Evolutionary conservation across 306 rosid genomes (phyloP).

Genomic region (Citrullus amarus): DNA sequence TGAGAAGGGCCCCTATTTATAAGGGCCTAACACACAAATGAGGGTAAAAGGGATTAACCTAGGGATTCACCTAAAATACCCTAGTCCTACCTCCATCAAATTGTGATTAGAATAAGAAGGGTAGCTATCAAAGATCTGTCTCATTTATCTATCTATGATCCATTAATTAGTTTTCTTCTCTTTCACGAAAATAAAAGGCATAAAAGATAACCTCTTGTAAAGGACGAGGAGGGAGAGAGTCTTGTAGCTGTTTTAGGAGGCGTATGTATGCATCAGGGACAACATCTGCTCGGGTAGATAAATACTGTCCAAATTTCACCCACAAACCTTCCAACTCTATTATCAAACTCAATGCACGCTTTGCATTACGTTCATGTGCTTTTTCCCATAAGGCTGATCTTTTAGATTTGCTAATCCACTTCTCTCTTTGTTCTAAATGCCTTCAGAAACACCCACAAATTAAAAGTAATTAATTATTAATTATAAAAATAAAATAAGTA

Average conservation of each 20-base stretch:
- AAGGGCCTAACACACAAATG: too few relatives aligned
- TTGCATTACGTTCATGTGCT: slow-evolving; percentile 92
- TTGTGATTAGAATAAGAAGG: neutral
- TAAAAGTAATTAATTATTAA: neutral
- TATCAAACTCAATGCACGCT: slow-evolving; percentile 60
- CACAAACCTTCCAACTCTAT: slow-evolving; percentile 92
- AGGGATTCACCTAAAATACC: too few relatives aligned
- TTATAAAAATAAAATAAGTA: neutral
- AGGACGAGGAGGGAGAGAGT: slow-evolving; percentile 97
- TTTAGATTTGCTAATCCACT: slow-evolving; percentile 53
- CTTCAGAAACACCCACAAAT: slow-evolving; percentile 24
- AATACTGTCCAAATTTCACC: slow-evolving; percentile 96
- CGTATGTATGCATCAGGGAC: slow-evolving; percentile 74
- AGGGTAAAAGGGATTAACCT: too few relatives aligned
- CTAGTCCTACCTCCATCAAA: neutral
- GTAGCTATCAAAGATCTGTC: neutral
- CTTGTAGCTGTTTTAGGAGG: slow-evolving; percentile 80
- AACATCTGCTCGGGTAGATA: slow-evolving; percentile 97
- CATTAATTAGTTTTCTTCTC: neutral
- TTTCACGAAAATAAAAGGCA: neutral
- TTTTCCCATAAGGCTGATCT: slow-evolving; percentile 62
- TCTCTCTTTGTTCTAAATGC: slow-evolving; percentile 77
- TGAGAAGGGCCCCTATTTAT: too few relatives aligned
- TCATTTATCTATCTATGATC: neutral
- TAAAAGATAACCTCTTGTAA: slow-evolving; percentile 56